Percentiles rank a stretch among this genome's conserved stretches.
Conservation (phyloP, 208 protist species). For the Porcisia deanei region DNA sequence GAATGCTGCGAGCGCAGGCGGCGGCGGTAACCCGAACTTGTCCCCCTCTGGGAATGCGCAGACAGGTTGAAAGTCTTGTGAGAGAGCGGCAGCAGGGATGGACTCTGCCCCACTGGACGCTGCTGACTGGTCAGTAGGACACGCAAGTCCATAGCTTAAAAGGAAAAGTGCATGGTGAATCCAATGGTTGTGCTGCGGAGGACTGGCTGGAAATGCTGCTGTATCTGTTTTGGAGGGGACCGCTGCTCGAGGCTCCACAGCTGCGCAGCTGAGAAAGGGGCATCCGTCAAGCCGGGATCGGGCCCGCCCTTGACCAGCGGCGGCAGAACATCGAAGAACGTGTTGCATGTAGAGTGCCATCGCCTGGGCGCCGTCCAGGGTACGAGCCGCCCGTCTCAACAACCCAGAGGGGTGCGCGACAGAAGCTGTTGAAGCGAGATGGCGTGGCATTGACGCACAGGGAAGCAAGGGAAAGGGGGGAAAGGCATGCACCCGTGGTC, state of each 20-base stretch:
- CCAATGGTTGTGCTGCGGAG: constrained; percentile 21
- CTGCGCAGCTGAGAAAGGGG: neutral
- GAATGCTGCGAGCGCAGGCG: constrained; percentile 20
- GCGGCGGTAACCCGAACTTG: neutral
- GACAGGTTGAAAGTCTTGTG: neutral
- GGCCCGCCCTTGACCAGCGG: neutral
- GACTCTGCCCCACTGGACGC: neutral
- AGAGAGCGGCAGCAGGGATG: neutral
- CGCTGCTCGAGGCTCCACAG: neutral
- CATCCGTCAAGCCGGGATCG: neutral
- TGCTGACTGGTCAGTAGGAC: neutral
- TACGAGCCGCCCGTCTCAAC: neutral
- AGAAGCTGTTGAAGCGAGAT: neutral
- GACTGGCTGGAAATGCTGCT: neutral
- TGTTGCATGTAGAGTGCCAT: constrained; percentile 35
- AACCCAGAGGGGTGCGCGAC: neutral
- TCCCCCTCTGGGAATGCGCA: neutral
- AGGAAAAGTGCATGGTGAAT: constrained; percentile 55
- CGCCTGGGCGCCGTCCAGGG: constrained; percentile 16
- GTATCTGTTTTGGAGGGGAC: neutral
- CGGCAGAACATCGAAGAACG: constrained; percentile 2
- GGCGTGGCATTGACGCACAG: neutral
- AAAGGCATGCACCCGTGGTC: neutral
- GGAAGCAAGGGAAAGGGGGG: neutral
- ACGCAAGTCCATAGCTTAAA: constrained; percentile 28